Percentiles rank a stretch among this genome's conserved stretches.
Evolutionary conservation across 148 eudicot genomes (phyloP).

Genomic region (Chenopodium suecicum): DNA sequence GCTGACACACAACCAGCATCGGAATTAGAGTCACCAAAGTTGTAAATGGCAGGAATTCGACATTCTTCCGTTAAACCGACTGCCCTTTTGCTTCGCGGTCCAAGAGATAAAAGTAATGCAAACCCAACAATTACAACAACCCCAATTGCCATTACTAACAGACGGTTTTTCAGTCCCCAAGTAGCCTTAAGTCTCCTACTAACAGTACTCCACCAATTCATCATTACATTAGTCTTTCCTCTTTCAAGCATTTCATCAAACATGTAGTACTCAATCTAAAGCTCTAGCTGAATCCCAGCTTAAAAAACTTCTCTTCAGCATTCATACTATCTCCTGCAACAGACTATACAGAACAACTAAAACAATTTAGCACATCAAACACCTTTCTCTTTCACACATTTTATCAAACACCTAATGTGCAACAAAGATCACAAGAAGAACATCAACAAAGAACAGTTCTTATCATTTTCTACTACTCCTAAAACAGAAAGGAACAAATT

Average conservation of each 20-base stretch:
- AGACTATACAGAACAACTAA: not conserved
- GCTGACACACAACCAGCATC: slow-evolving; percentile 86
- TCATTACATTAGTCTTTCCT: slow-evolving; percentile 12
- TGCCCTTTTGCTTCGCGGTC: slow-evolving; percentile 15
- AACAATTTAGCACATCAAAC: not conserved
- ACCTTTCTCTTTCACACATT: not conserved
- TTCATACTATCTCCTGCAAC: not conserved
- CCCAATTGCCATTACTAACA: slow-evolving; percentile 28
- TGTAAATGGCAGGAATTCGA: slow-evolving; percentile 69
- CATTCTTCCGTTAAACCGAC: slow-evolving; percentile 31
- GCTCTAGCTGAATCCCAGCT: not conserved
- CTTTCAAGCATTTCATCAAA: slow-evolving; percentile 12
- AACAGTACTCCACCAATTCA: slow-evolving; percentile 27
- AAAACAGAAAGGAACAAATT: not conserved
- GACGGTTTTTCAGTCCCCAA: slow-evolving; percentile 29
- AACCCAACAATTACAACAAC: slow-evolving; percentile 26
- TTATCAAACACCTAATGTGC: slow-evolving; percentile 15
- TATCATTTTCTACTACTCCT: not conserved
- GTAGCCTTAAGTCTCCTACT: slow-evolving; percentile 16
- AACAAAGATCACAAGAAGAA: not conserved
- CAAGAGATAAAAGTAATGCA: slow-evolving; percentile 23
- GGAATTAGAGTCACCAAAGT: slow-evolving; percentile 92
- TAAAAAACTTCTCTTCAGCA: not conserved
- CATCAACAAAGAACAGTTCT: not conserved
- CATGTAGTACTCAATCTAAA: not conserved